Evolutionary conservation across 148 eudicot species (phyloP).

Genomic region (Fagopyrum tataricum): DNA sequence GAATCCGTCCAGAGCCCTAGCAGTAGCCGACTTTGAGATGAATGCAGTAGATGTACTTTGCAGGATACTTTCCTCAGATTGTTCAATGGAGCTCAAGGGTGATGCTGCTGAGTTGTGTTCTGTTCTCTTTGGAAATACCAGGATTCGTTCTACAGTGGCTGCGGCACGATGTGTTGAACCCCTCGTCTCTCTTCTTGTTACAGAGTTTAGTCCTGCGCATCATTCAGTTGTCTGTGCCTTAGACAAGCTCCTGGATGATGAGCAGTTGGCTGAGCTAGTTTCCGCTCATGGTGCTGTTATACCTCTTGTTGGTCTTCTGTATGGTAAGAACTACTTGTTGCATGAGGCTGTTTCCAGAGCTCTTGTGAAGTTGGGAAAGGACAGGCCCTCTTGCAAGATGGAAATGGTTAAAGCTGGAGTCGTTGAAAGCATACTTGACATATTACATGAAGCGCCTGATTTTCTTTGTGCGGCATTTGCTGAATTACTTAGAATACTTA

Average conservation of each 20-base stretch:
- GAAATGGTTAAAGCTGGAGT: conserved; percentile 98
- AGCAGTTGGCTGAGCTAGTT: conserved; percentile 81
- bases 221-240: conserved; percentile 79
- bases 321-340: conserved; percentile 72
- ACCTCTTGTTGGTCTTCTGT: conserved; percentile 87
- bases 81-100: conserved; percentile 86
- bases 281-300: conserved; percentile 90
- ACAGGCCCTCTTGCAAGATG: conserved; percentile 91
- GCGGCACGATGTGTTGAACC: conserved; percentile 97
- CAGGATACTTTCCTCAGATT: conserved; percentile 71
- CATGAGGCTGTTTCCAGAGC: conserved; percentile 92
- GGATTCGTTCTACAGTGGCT: conserved; percentile 80
- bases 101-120: conserved; percentile 87
- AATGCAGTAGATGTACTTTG: conserved; percentile 95
- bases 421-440: conserved; percentile 77
- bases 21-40: conserved; percentile 89
- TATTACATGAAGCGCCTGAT: conserved; percentile 89
- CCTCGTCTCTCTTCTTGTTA: conserved; percentile 73
- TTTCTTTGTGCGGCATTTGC: conserved; percentile 86
- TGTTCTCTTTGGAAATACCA: conserved; percentile 83
- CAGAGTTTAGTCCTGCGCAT: conserved; percentile 79
- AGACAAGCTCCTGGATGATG: conserved; percentile 89
- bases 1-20: conserved; percentile 81
- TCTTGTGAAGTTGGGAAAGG: conserved; percentile 94
- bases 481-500: conserved; percentile 81